Percentiles rank a stretch among this genome's conserved stretches.
phyloP scores from a whole-genome alignment of 2,329 filamentous ascomycete genomes.

The Apiospora malaysiana region DNA sequence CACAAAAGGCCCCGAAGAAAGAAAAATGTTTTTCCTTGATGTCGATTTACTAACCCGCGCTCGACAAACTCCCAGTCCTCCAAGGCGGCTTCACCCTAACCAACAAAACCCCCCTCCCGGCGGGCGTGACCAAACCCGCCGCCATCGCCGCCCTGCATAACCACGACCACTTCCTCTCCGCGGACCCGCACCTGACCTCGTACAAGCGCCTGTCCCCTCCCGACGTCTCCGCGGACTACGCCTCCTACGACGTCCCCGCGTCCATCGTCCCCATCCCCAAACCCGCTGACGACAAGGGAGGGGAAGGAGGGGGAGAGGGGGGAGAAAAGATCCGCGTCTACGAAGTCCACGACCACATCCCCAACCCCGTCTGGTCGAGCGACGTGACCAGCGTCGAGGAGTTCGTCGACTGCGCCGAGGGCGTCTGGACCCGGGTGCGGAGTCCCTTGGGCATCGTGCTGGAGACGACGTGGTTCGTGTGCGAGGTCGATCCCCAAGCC shows the following conservation, averaged over 20 bases:
- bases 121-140: slow-evolving; percentile 29
- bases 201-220: background rate
- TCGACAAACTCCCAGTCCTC: background rate
- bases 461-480: slow-evolving; percentile 56
- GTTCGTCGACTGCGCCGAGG: slow-evolving; percentile 55
- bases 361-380: slow-evolving; percentile 61
- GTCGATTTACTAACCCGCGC: background rate
- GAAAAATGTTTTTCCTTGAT: background rate
- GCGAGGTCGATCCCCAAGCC: slow-evolving; percentile 29
- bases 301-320: no score
- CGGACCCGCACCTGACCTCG: slow-evolving; percentile 55
- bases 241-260: slow-evolving; percentile 31
- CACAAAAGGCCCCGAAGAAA: no score
- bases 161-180: slow-evolving; percentile 57
- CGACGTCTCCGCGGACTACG: slow-evolving; percentile 35
- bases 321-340: slow-evolving; percentile 43
- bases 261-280: slow-evolving; percentile 32
- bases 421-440: slow-evolving; percentile 57
- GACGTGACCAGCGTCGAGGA: slow-evolving; percentile 61
- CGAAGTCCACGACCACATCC: slow-evolving; percentile 57
- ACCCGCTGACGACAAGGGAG: background rate
- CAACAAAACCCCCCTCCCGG: slow-evolving; percentile 51
- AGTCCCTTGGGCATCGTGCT: slow-evolving; percentile 58
- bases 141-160: slow-evolving; percentile 54
- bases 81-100: slow-evolving; percentile 34